These are phyloP conservation scores for Calamus simplicifolius DNA, from an alignment of 176 grass and related monocot genomes.

Conservation along the genomic window DNA sequence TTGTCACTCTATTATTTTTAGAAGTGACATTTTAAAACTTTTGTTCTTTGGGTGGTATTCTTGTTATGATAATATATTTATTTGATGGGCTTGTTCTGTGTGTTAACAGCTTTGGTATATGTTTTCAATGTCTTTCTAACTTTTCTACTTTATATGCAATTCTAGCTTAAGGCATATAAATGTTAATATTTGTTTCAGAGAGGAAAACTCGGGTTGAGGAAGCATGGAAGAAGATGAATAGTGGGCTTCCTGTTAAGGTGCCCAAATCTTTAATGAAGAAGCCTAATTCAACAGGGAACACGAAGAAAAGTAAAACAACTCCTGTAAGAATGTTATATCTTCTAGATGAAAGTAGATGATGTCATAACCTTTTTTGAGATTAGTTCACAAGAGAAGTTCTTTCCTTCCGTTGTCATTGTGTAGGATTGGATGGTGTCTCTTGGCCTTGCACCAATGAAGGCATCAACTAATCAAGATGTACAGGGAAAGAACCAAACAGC, in stretches of 20 bases:
- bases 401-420: neutral
- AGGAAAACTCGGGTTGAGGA: constrained; percentile 72
- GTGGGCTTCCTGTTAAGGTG: constrained; percentile 51
- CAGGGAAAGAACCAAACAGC: constrained; percentile 28
- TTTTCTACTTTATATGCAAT: neutral
- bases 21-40: neutral
- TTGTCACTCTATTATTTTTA: neutral
- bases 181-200: constrained; percentile 28
- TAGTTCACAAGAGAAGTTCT: neutral
- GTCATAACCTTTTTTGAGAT: no score
- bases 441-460: constrained; percentile 52
- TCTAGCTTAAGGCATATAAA: neutral
- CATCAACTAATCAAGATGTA: constrained; percentile 16
- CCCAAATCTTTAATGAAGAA: constrained; percentile 52
- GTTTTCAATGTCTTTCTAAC: neutral
- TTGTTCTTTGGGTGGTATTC: neutral
- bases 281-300: constrained; percentile 35
- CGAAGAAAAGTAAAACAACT: constrained; percentile 40
- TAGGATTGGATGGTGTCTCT: constrained; percentile 84
- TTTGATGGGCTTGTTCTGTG: no score
- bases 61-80: neutral
- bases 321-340: constrained; percentile 50
- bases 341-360: no score
- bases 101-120: neutral
- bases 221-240: constrained; percentile 96